Base-by-base conservation (phyloP, 495 filamentous ascomycete genomes). In the Hyphodiscus hymeniophilus region DNA sequence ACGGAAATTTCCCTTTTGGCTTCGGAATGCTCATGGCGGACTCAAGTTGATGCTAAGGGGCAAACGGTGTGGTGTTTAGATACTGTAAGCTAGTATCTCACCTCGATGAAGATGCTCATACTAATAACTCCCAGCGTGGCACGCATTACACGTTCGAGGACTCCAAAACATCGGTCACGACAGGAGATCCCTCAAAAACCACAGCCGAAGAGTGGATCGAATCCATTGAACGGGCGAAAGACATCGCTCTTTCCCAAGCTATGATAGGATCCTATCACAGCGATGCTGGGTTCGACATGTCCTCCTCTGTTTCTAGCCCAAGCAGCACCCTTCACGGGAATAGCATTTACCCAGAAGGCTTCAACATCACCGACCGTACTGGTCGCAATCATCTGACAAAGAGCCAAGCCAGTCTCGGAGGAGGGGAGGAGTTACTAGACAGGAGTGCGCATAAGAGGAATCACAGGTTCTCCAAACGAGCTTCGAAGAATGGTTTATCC, bases 141-240 rank as follows among this genome's bases (percentile, higher is more conserved):
- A 85, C 89, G 64, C 89, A 92, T 51, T 90, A 84, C 60, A 87
- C 84, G 16, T 99, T 99, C 61, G 94, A 99, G 68, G 90, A 94
- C 59, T 72, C 80, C 6, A 92, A 90, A 63, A 77, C 79, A 15
- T 71, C 71, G n/a, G 57, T 62, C 5, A 42, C 50, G 0, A 54
- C 50, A 17, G 41, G 56, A 22, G 63, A 68, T 11, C 54, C 65
- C 12, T 60, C 60, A 45, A 72, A 71, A 44, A 70, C 64, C 51
- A 79, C 79, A 30, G 76, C 79, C 0, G 80, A 90, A 52, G 89
- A 96, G 59, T 96, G 90, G 90, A 70, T 95, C 32, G 89, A 94
- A 52, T 77, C 75, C 31, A 69, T 96, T 32, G 87, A 91, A 55
- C 75, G 82, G 31, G 86, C 90, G 22, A 81, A 80, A 57, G 89